Percentiles rank a stretch among this genome's conserved stretches.
These are phyloP conservation scores for Mikania micrantha DNA, from an alignment of 129 eudicot genomes.

Conservation along the genomic window DNA sequence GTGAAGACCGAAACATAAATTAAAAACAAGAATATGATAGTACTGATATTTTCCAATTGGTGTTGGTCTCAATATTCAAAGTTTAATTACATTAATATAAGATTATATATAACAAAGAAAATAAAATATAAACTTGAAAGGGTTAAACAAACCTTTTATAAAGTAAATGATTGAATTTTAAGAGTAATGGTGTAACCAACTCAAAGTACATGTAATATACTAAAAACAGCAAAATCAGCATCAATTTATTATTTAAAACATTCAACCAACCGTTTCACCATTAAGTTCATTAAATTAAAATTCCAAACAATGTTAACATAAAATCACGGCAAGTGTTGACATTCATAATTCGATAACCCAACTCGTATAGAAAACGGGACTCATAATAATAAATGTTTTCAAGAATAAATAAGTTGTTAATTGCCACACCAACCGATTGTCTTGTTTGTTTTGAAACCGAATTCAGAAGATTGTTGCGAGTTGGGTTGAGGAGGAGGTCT, in stretches of 20 bases:
- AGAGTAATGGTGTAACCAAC: no score
- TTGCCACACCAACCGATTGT: constrained; percentile 90
- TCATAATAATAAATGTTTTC: background rate
- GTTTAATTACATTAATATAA: no score
- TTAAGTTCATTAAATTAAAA: background rate
- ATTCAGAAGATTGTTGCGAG: constrained; percentile 37
- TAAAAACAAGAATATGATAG: no score
- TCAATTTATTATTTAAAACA: background rate
- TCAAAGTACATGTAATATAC: no score
- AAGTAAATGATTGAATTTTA: no score
- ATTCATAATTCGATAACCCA: background rate
- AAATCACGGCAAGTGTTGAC: background rate
- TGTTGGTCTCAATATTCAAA: no score
- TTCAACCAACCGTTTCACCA: no score
- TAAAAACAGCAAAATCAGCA: background rate
- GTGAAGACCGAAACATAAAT: no score
- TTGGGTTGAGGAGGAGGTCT: constrained; percentile 47
- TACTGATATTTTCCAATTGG: no score
- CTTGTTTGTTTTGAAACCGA: constrained; percentile 70
- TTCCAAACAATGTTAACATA: constrained; percentile 1
- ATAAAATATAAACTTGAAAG: no score
- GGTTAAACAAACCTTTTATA: no score
- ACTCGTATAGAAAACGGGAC: background rate
- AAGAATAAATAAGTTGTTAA: constrained; percentile 13
- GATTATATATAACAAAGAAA: no score